A percentile compares a stretch with the other conserved stretches of the same genome.
These are phyloP conservation scores for Aspergillus fischeri DNA, from an alignment of 2,329 filamentous ascomycete species.

Conservation along the genomic window DNA sequence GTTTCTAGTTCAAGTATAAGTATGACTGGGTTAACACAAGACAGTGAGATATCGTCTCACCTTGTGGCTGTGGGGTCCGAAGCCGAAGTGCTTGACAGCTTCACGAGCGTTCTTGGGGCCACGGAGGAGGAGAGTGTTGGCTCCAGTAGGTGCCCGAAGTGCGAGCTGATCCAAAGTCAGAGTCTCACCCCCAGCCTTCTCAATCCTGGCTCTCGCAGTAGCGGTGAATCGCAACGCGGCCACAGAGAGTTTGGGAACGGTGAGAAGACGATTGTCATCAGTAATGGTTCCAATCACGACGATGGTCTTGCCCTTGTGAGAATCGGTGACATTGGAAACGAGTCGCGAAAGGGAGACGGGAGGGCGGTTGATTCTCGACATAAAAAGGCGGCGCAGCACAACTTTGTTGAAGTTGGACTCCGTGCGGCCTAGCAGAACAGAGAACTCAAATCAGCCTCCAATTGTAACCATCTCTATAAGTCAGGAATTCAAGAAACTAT, in stretches of 20 bases:
- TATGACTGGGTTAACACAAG: constrained; percentile 14
- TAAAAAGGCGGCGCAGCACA: constrained; percentile 93
- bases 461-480: constrained; percentile 1
- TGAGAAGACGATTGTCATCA: constrained; percentile 91
- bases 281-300: constrained; percentile 94
- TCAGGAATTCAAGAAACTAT: constrained; percentile 14
- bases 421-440: constrained; percentile 67
- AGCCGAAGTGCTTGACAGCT: constrained; percentile 98
- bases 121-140: constrained; percentile 94
- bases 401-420: constrained; percentile 99
- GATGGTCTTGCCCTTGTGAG: constrained; percentile 67
- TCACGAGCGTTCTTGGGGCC: constrained; percentile 98
- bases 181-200: constrained; percentile 89
- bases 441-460: constrained; percentile 16
- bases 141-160: constrained; percentile 87
- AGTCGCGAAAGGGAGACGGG: constrained; percentile 94
- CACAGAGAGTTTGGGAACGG: constrained; percentile 86
- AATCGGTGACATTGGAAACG: constrained; percentile 60
- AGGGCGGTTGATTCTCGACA: constrained; percentile 97
- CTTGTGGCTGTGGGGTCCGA: constrained; percentile 98
- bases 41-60: constrained; percentile 45
- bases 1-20: constrained; percentile 61
- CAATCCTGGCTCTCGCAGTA: constrained; percentile 88
- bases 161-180: constrained; percentile 97
- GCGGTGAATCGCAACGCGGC: constrained; percentile 96